Evolutionary conservation across 2,329 filamentous ascomycete species (phyloP).

Genomic region (Dryadomyces quercivorus): DNA sequence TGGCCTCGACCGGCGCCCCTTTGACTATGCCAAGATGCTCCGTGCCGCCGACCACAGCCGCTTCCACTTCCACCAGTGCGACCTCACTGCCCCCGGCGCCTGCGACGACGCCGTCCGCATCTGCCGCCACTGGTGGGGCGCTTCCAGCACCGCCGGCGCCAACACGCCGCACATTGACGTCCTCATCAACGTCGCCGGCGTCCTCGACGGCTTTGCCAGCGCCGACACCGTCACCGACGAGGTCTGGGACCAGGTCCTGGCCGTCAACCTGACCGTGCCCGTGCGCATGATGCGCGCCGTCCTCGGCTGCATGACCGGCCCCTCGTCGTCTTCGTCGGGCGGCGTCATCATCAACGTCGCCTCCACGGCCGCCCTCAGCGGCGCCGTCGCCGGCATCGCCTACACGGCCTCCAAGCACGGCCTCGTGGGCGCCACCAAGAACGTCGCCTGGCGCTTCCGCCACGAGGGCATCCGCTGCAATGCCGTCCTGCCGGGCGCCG

Average conservation of each 20-base stretch:
- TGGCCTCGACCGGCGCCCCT: slow-evolving; percentile 13
- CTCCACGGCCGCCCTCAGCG: slow-evolving; percentile 29
- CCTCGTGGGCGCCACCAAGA: slow-evolving; percentile 30
- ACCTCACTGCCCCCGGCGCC: slow-evolving; percentile 18
- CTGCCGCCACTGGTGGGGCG: slow-evolving; percentile 17
- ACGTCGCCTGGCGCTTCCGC: slow-evolving; percentile 31
- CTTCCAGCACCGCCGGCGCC: not conserved
- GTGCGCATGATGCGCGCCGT: slow-evolving; percentile 37
- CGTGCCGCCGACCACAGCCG: slow-evolving; percentile 17
- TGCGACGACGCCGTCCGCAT: slow-evolving; percentile 21
- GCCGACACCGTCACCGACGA: slow-evolving; percentile 25
- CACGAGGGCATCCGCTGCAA: slow-evolving; percentile 32
- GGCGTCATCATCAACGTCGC: slow-evolving; percentile 37
- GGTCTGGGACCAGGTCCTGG: slow-evolving; percentile 12
- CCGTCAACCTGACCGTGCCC: slow-evolving; percentile 37
- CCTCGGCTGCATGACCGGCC: slow-evolving; percentile 25
- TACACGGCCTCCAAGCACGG: slow-evolving; percentile 23
- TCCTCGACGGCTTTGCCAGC: slow-evolving; percentile 33
- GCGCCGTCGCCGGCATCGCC: slow-evolving; percentile 22
- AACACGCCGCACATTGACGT: slow-evolving; percentile 29
- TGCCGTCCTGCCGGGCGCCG: slow-evolving; percentile 25
- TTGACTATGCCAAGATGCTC: slow-evolving; percentile 18
- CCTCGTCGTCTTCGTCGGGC: slow-evolving; percentile 4
- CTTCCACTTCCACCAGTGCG: slow-evolving; percentile 25
- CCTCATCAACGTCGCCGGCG: slow-evolving; percentile 42